Conservation (phyloP, 192 early-diverging fungal genomes). For the Paraglomus occultum region DNA sequence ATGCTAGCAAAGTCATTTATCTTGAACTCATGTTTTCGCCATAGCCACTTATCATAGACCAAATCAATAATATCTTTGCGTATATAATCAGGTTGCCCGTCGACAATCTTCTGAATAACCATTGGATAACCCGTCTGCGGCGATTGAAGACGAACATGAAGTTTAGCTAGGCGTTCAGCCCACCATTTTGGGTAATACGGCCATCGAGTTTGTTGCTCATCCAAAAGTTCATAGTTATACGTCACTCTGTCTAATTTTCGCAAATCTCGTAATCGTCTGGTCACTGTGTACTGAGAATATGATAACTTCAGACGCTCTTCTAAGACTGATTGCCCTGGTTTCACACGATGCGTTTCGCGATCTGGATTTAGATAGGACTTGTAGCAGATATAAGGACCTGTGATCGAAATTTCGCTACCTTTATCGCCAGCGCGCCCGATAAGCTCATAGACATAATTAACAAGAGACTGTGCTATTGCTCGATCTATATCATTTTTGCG, state of each 20-base stretch:
- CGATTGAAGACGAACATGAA: conserved; percentile 5
- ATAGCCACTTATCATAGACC: not conserved
- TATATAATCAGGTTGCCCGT: not conserved
- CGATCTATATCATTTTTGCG: not conserved
- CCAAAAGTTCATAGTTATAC: not conserved
- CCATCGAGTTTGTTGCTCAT: not conserved
- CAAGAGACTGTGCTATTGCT: not conserved
- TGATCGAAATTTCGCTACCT: not conserved
- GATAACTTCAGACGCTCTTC: not conserved
- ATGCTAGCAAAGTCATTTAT: conserved; percentile 32
- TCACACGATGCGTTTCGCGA: conserved; percentile 1
- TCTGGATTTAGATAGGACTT: not conserved
- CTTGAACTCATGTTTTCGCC: conserved; percentile 5
- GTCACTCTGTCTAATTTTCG: not conserved
- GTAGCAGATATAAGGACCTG: conserved; percentile 6
- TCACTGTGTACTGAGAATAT: not conserved
- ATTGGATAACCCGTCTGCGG: not conserved
- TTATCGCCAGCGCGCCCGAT: not conserved
- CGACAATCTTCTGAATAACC: not conserved
- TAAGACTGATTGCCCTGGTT: not conserved
- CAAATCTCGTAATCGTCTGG: not conserved
- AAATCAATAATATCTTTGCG: not conserved
- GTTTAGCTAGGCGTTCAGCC: not conserved
- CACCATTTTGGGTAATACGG: not conserved
- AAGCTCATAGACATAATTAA: conserved; percentile 6